phyloP scores from a whole-genome alignment of 345 rosid genomes.

The Salix exigua region DNA sequence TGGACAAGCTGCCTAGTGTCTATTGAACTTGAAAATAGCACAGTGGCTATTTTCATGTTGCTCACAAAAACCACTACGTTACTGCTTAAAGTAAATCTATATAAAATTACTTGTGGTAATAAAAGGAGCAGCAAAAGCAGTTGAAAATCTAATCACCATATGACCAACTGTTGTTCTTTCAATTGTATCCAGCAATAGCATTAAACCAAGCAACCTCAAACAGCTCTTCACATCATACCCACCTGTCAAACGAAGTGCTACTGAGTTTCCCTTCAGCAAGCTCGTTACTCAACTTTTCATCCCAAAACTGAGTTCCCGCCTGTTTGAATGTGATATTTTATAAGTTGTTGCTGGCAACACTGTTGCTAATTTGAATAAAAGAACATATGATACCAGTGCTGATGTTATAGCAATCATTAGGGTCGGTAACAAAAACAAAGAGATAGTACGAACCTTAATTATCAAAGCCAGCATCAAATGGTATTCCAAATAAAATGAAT shows the following conservation, averaged over 20 bases:
- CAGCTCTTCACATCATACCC: constrained; percentile 1
- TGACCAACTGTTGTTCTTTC: background rate
- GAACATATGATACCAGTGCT: background rate
- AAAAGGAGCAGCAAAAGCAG: background rate
- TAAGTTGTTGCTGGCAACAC: background rate
- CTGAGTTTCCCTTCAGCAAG: constrained; percentile 78
- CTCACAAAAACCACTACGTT: too few species aligned
- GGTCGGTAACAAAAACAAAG: background rate
- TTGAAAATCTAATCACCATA: background rate
- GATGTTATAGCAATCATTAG: background rate
- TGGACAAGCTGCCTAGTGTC: background rate
- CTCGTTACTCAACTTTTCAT: constrained; percentile 79
- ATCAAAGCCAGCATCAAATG: background rate
- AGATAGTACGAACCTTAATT: too few species aligned
- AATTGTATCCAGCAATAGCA: background rate
- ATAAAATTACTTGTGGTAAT: too few species aligned
- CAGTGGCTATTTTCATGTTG: too few species aligned
- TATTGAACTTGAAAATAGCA: too few species aligned
- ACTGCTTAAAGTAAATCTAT: too few species aligned
- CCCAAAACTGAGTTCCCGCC: constrained; percentile 99
- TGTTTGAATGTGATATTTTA: constrained; percentile 20
- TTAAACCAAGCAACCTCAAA: background rate
- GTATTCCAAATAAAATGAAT: background rate
- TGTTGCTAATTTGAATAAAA: background rate
- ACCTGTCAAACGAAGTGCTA: constrained; percentile 82